Evolutionary conservation across 1,284 basidiomycete genomes (phyloP), one percentile per base, ranked within the genome.

Genomic region (Ceratobasidium sp.): DNA sequence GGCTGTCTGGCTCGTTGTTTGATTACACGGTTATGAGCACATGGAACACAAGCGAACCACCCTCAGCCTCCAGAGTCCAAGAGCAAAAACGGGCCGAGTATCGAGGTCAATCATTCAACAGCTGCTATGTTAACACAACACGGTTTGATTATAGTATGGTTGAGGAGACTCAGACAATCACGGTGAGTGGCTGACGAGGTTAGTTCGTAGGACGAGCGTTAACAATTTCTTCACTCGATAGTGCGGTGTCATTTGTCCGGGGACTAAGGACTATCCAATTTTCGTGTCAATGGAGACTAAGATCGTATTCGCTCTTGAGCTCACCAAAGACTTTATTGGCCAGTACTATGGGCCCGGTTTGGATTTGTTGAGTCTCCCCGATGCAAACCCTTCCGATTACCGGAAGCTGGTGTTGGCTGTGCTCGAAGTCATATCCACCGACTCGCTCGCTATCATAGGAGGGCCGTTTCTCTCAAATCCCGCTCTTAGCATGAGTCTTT

Each of bases 281-380:
- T 54, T 42, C 15, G 62, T 65, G 15, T 65, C 62, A 10, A 64
- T 75, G 62, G 46, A 75, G 28, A 65, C 73, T n/a, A 17, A 20
- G 0, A 56, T 75, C 1, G 48, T 54, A 17, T 75, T 75, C 23
- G 73, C 61, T 20, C 33, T 17, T 12, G 48, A 40, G n/a, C 28
- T 57, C 28, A 56, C 17, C 38, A 75, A 66, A 15, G 73, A 75
- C 62, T 75, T 65, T 26, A 28, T 75, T 20, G 73, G 73, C 12
- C 61, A 65, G 48, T 75, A 75, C 40, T 75, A 65, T 28, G 73
- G 61, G 12, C 28, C 62, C 3, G 52, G 48, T n/a, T 20, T 52
- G 44, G n/a, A 75, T 38, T 26, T 44, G 12, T 50, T 65, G 48
- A 26, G 23, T n/a, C 17, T 75, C n/a, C 2, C 12, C 17, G 20